Percentiles rank a stretch among this genome's conserved stretches.
Conservation (phyloP, 208 protist species). For the Leishmania lainsoni region DNA sequence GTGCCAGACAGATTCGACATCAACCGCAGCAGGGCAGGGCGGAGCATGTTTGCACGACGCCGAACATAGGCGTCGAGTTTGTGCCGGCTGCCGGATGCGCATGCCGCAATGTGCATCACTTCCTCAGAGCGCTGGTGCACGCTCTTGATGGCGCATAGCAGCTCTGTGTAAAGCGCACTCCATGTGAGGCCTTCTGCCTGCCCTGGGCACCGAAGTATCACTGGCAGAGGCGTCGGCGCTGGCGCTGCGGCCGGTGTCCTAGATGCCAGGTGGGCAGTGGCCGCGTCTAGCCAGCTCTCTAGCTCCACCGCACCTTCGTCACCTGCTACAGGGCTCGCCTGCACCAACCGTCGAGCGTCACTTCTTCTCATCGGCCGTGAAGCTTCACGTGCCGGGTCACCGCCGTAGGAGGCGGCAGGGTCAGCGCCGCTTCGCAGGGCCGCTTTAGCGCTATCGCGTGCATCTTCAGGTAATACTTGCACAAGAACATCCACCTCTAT, state of each 20-base stretch:
- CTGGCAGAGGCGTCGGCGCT: constrained; percentile 7
- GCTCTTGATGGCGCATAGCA: neutral
- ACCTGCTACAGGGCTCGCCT: neutral
- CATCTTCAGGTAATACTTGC: constrained; percentile 7
- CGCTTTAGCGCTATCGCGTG: neutral
- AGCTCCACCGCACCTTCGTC: neutral
- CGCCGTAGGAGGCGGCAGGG: neutral
- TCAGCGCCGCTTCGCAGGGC: neutral
- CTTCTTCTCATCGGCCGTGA: neutral
- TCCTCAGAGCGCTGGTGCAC: neutral
- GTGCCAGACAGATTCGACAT: neutral
- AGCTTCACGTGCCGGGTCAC: neutral
- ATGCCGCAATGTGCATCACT: neutral
- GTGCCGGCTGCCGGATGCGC: neutral
- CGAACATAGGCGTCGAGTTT: neutral
- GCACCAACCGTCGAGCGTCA: neutral
- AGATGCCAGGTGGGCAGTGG: neutral
- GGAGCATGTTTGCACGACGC: neutral
- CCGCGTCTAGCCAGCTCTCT: neutral
- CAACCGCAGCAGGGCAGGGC: constrained; percentile 1
- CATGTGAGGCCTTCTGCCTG: neutral
- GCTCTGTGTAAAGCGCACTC: neutral
- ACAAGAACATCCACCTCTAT: constrained; percentile 21
- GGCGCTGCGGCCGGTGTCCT: neutral
- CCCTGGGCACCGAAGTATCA: neutral